phyloP scores from a whole-genome alignment of 192 early-diverging fungal species.

The Polychytrium aggregatum region DNA sequence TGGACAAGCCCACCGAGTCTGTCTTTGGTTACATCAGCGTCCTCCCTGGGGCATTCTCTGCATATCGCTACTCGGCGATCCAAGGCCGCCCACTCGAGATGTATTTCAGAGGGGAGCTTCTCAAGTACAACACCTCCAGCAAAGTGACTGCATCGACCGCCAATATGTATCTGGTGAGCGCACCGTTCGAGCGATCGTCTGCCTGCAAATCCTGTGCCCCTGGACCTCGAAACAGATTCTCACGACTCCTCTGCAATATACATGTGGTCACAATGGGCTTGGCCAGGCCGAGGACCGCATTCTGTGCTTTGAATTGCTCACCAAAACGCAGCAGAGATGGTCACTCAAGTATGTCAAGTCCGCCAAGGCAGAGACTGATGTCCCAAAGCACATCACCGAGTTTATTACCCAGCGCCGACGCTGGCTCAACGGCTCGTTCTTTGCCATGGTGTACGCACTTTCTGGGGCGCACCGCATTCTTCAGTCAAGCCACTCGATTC shows the following conservation, averaged over 20 bases:
- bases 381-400: conserved; percentile 57
- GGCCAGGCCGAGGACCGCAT: conserved; percentile 58
- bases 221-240: background rate
- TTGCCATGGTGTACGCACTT: conserved; percentile 65
- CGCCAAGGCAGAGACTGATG: conserved; percentile 65
- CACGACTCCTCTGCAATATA: background rate
- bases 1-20: conserved; percentile 76
- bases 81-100: conserved; percentile 52
- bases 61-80: conserved; percentile 66
- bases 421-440: conserved; percentile 77
- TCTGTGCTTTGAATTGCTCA: conserved; percentile 66
- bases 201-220: background rate
- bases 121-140: too few species aligned
- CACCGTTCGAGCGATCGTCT: too few species aligned
- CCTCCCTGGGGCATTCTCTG: conserved; percentile 76
- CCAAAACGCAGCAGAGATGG: conserved; percentile 58
- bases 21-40: conserved; percentile 94
- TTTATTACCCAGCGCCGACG: conserved; percentile 69
- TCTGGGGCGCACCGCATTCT: conserved; percentile 53
- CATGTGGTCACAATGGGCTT: too few species aligned
- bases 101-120: conserved; percentile 74
- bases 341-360: conserved; percentile 56
- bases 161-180: conserved; percentile 53
- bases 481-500: conserved; percentile 47
- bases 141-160: conserved; percentile 44